Conservation (phyloP, 495 filamentous ascomycete genomes). For the Bacidia rubella region DNA sequence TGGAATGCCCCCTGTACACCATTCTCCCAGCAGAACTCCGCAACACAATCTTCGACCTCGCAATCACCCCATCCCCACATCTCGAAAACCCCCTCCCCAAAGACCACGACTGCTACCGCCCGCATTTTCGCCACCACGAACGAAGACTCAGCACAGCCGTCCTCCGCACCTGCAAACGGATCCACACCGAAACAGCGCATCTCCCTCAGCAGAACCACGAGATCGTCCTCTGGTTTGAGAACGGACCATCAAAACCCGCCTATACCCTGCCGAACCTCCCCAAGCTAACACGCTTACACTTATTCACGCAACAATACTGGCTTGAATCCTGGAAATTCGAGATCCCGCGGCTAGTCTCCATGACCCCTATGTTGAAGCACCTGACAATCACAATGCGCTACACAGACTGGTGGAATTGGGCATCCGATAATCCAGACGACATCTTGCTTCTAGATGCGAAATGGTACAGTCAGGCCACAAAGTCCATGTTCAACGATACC, state of each 20-base stretch:
- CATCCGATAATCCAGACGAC: slow-evolving; percentile 13
- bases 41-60: slow-evolving; percentile 20
- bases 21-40: slow-evolving; percentile 22
- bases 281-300: slow-evolving; percentile 16
- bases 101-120: slow-evolving; percentile 18
- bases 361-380: slow-evolving; percentile 10
- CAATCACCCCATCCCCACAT: slow-evolving; percentile 21
- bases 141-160: slow-evolving; percentile 19
- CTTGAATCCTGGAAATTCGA: slow-evolving; percentile 8
- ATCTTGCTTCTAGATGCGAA: slow-evolving; percentile 9
- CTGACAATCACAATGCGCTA: slow-evolving; percentile 24
- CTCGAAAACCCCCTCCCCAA: slow-evolving; percentile 11
- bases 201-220: slow-evolving; percentile 15
- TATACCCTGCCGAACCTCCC: slow-evolving; percentile 2
- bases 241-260: neutral
- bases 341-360: neutral
- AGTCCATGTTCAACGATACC: neutral
- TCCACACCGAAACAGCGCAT: slow-evolving; percentile 20
- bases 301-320: slow-evolving; percentile 21
- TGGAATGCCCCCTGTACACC: slow-evolving; percentile 20
- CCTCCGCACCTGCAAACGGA: slow-evolving; percentile 21
- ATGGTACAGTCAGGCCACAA: neutral
- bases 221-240: neutral
- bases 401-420: slow-evolving; percentile 26
- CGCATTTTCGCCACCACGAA: slow-evolving; percentile 14